A percentile compares a stretch with the other conserved stretches of the same genome.
Conservation (phyloP, 345 rosid genomes). For the Eutrema yunnanense region DNA sequence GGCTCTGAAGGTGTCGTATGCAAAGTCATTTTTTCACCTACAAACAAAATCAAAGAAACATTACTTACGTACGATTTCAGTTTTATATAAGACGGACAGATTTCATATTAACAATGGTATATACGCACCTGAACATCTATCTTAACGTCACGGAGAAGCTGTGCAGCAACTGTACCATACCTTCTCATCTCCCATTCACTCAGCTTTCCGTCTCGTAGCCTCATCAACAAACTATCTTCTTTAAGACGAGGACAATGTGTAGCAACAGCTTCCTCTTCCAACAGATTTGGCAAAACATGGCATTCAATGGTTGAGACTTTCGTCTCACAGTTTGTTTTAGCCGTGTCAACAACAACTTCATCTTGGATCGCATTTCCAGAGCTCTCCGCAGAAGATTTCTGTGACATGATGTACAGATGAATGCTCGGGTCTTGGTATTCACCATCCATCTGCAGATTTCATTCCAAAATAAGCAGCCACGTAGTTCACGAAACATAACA, state of each 20-base stretch:
- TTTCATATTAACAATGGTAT: not conserved
- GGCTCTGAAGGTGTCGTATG: not conserved
- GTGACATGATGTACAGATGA: constrained; percentile 75
- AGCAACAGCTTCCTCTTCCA: constrained; percentile 16
- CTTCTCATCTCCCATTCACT: constrained; percentile 93
- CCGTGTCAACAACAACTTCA: constrained; percentile 25
- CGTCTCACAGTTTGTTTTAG: constrained; percentile 16
- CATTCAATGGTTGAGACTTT: constrained; percentile 6
- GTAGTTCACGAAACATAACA: not conserved
- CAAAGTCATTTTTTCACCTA: constrained; percentile 25
- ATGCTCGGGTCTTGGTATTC: constrained; percentile 86
- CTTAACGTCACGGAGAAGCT: constrained; percentile 76
- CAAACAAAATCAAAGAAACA: not conserved
- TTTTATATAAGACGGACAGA: not conserved
- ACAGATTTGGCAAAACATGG: not conserved
- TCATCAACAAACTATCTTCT: constrained; percentile 31
- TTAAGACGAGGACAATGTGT: constrained; percentile 20
- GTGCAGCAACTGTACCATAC: constrained; percentile 82
- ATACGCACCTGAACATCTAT: constrained; percentile 32
- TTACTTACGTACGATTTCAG: not conserved
- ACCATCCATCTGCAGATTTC: constrained; percentile 60
- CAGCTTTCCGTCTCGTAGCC: constrained; percentile 42
- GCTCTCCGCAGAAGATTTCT: constrained; percentile 33
- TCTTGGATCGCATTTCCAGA: constrained; percentile 13
- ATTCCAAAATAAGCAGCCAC: not conserved